Evolutionary conservation across 148 eudicot species (phyloP).

Genomic region (Diospyros lotus): DNA sequence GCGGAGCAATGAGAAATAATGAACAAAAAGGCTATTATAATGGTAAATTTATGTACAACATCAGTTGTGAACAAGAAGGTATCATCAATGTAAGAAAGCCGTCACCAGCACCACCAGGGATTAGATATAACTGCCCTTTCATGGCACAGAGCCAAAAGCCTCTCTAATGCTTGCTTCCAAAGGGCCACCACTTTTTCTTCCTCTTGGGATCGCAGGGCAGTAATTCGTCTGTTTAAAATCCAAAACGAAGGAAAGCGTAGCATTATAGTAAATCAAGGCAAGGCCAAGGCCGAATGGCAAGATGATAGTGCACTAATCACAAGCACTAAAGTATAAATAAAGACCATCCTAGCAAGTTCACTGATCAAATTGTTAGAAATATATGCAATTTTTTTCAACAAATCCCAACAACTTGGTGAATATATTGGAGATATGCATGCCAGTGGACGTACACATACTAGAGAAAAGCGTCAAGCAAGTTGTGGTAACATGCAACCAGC

Average conservation of each 20-base stretch:
- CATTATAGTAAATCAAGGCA: neutral
- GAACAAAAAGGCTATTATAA: neutral
- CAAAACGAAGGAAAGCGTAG: constrained; percentile 12
- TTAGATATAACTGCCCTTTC: neutral
- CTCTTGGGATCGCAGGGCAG: constrained; percentile 55
- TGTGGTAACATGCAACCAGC: neutral
- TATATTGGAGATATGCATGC: too few species aligned
- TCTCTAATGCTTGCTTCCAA: constrained; percentile 47
- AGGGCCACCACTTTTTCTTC: constrained; percentile 80
- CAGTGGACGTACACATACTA: too few species aligned
- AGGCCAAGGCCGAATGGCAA: neutral
- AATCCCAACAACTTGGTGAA: too few species aligned
- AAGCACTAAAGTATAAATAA: neutral
- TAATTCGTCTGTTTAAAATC: constrained; percentile 37
- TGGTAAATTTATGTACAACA: neutral
- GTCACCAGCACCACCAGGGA: constrained; percentile 4
- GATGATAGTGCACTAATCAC: neutral
- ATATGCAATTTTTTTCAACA: too few species aligned
- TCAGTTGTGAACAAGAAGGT: neutral
- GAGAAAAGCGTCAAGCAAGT: neutral
- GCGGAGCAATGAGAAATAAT: neutral
- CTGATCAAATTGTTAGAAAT: too few species aligned
- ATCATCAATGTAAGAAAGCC: neutral
- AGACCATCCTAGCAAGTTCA: neutral
- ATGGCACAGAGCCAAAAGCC: neutral